A percentile compares a stretch with the other conserved stretches of the same genome.
Evolutionary conservation across 2,329 filamentous ascomycete genomes (phyloP).

Genomic region (Penicillium glabrum): DNA sequence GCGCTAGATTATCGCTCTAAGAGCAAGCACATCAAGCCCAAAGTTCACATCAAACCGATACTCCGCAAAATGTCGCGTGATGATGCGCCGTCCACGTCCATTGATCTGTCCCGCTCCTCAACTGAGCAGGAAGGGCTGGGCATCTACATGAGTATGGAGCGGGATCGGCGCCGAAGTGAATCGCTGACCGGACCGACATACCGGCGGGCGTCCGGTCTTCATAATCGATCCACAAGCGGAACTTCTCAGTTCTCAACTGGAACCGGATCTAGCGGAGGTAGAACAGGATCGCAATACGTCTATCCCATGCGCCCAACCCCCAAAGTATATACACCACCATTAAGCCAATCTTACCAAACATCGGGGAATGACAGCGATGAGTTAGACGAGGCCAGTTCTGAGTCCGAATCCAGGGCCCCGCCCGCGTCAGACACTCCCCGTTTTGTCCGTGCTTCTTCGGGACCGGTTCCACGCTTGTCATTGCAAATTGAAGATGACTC

Average conservation of each 20-base stretch:
- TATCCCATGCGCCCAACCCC: conserved; percentile 58
- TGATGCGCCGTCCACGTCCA: conserved; percentile 47
- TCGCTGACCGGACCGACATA: conserved; percentile 36
- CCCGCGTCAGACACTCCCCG: conserved; percentile 27
- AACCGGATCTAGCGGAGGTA: conserved; percentile 46
- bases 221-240: conserved; percentile 56
- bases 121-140: conserved; percentile 59
- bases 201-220: conserved; percentile 43
- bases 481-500: conserved; percentile 42
- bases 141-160: conserved; percentile 45
- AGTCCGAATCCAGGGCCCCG: conserved; percentile 37
- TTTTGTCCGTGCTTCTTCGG: conserved; percentile 34
- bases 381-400: conserved; percentile 45
- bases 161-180: conserved; percentile 36
- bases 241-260: conserved; percentile 54
- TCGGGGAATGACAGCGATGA: conserved; percentile 49
- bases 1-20: conserved; percentile 18
- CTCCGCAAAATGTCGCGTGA: conserved; percentile 54
- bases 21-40: conserved; percentile 25
- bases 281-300: conserved; percentile 53
- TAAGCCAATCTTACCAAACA: conserved; percentile 50
- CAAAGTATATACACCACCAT: conserved; percentile 54
- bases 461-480: conserved; percentile 31
- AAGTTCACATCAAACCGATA: conserved; percentile 55
- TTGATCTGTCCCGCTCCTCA: conserved; percentile 57